Base-by-base conservation (phyloP, 305 asterid species). In the Solanum hybrid region DNA sequence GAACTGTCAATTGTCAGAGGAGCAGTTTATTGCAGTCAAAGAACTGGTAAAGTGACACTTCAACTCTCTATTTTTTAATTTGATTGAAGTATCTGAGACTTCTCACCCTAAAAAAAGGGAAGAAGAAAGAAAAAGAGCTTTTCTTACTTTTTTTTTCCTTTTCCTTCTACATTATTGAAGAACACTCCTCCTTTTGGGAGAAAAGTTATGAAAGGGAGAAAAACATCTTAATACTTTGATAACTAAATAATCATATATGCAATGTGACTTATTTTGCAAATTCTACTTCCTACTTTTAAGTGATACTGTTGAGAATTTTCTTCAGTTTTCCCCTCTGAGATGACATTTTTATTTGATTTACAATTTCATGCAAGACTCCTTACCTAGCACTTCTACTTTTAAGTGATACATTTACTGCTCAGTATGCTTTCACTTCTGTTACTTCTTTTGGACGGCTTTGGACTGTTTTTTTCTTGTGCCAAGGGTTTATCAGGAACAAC, bases 11-110 rank as follows among this genome's bases (percentile, higher is more conserved):
- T 93, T 96, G 95, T 95, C 99, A 51, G 99, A 97, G 87, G 99
- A 97, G 95, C 99, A 97, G 95, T 97, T 96, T 90, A 96, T 96
- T 94, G 99, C 99, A 46, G 99, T 96, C 91, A 97, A 97, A 94
- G 99, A 97, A 94, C 94, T 97, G 99, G 99, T 97, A 42, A 86
- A 96, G 93, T 91, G 76, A 90, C 89, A 94, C 91, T 89, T 76
- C 22, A 35, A 35, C 84, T 36, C 76, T 67, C 34, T 67, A 16
- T 14, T 22, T 29, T 64, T 81, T 35, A 57, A 83, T 83, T 28
- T 83, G 73, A 42, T 83, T 29, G 73, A 42, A 83, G 73, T 42
- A 16, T 26, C 5, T 82, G 73, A 82, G 18, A 46, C 20, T 46
- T 46, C 71, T 28, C 87, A 42, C 26, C 37, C 37, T 14, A 40